Conservation (phyloP, 306 rosid genomes). For the Arachis hypogaea region DNA sequence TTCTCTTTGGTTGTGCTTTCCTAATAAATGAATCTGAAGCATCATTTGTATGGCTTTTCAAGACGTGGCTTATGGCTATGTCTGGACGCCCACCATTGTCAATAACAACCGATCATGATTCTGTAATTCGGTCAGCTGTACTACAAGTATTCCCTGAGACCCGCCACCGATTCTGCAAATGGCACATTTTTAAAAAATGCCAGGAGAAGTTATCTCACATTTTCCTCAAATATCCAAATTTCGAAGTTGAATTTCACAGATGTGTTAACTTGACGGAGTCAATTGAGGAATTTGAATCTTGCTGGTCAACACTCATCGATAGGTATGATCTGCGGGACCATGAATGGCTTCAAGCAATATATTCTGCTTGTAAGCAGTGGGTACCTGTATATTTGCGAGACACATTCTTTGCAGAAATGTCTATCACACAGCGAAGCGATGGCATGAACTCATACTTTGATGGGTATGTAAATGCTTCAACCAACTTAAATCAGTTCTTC, state of each 20-base stretch:
- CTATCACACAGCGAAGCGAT: constrained; percentile 96
- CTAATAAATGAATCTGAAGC: constrained; percentile 89
- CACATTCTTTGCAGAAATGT: constrained; percentile 98
- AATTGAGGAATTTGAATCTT: constrained; percentile 92
- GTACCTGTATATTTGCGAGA: constrained; percentile 92
- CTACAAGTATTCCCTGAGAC: constrained; percentile 81
- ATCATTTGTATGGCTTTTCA: constrained; percentile 89
- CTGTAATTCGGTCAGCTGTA: constrained; percentile 78
- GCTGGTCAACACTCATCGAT: constrained; percentile 86
- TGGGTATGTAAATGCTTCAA: constrained; percentile 98
- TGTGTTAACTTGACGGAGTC: constrained; percentile 94
- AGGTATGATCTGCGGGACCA: constrained; percentile 87
- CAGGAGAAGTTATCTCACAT: constrained; percentile 94
- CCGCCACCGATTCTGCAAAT: constrained; percentile 97
- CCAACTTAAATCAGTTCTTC: constrained; percentile 87
- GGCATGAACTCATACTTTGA: constrained; percentile 98
- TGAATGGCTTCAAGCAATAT: constrained; percentile 89
- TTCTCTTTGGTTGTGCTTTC: constrained; percentile 95
- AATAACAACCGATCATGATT: constrained; percentile 91
- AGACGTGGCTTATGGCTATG: constrained; percentile 95
- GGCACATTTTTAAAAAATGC: constrained; percentile 97
- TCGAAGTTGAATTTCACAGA: constrained; percentile 96
- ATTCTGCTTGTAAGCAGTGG: constrained; percentile 88
- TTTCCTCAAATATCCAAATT: constrained; percentile 83
- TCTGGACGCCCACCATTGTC: constrained; percentile 85